These are phyloP conservation scores for Triticum urartu DNA, from an alignment of 176 grass and related monocot genomes.

Conservation along the genomic window DNA sequence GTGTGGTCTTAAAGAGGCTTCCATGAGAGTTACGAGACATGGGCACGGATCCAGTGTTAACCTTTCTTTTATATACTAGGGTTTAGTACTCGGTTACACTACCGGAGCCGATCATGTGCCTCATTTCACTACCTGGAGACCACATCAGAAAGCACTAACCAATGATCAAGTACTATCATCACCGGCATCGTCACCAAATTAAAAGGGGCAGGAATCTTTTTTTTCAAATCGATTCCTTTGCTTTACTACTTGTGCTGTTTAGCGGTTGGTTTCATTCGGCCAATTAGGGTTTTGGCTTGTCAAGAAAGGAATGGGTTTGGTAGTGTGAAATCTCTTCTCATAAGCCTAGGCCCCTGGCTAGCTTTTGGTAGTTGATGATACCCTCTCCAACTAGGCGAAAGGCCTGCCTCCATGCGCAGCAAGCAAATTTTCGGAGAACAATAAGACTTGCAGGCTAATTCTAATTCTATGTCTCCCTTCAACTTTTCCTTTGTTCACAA, in stretches of 20 bases:
- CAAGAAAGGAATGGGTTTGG: conserved; percentile 16
- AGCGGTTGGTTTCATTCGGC: conserved; percentile 27
- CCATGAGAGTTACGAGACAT: not conserved
- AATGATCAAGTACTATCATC: conserved; percentile 25
- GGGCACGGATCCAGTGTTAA: conserved; percentile 21
- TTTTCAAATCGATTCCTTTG: conserved; percentile 34
- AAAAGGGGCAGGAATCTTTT: conserved; percentile 25
- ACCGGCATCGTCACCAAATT: conserved; percentile 6
- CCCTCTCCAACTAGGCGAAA: conserved; percentile 36
- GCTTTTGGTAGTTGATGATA: conserved; percentile 16
- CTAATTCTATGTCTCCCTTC: not conserved
- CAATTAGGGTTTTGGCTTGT: conserved; percentile 20
- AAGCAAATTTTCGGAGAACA: conserved; percentile 5
- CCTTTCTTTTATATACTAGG: conserved; percentile 16
- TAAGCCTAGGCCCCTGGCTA: not conserved
- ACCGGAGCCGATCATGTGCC: conserved; percentile 33
- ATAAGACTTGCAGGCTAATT: conserved; percentile 4
- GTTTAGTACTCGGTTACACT: conserved; percentile 15
- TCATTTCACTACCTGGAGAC: not conserved
- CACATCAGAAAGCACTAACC: conserved; percentile 21
- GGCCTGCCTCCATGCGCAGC: conserved; percentile 26
- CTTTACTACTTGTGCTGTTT: conserved; percentile 36
- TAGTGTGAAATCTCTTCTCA: conserved; percentile 36
- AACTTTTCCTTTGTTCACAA: not conserved
- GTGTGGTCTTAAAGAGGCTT: not conserved